These are phyloP conservation scores for Paecilomyces fulvus DNA, from an alignment of 2,329 filamentous ascomycete genomes.

Conservation along the genomic window DNA sequence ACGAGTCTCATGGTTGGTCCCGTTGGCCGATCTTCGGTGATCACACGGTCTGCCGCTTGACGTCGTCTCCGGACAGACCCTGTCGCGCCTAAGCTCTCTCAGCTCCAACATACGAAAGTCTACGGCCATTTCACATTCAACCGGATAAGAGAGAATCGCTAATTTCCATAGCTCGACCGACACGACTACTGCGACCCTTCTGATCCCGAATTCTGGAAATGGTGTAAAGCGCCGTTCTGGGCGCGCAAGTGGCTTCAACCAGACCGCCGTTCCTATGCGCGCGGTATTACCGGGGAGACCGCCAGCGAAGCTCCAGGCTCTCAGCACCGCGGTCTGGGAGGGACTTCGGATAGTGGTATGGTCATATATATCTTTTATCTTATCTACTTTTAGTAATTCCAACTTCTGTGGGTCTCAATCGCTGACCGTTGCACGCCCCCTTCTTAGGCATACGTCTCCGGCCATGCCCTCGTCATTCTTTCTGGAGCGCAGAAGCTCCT, in stretches of 20 bases:
- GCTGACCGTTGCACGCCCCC: slow-evolving; percentile 3
- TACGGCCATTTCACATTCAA: neutral
- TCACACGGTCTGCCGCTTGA: neutral
- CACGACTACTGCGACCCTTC: neutral
- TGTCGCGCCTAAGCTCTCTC: neutral
- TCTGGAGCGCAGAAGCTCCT: slow-evolving; percentile 64
- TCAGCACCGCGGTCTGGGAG: slow-evolving; percentile 67
- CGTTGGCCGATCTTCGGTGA: neutral
- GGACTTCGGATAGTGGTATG: slow-evolving; percentile 63
- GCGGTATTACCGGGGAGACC: slow-evolving; percentile 72
- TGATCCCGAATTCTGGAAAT: slow-evolving; percentile 15
- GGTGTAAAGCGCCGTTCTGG: slow-evolving; percentile 20
- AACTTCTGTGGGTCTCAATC: neutral
- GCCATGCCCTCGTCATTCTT: slow-evolving; percentile 78
- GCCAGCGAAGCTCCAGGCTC: slow-evolving; percentile 66
- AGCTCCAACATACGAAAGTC: neutral
- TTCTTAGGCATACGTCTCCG: slow-evolving; percentile 74
- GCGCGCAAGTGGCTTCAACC: slow-evolving; percentile 17
- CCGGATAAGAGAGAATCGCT: neutral
- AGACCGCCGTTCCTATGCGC: slow-evolving; percentile 54
- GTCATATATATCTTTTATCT: slow-evolving; percentile 1
- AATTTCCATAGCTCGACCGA: neutral
- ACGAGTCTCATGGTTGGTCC: neutral
- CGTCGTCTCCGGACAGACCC: neutral
- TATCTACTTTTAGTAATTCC: neutral